Evolutionary conservation across 2,329 filamentous ascomycete species (phyloP).

Genomic region (Myriosclerotinia duriaeana): DNA sequence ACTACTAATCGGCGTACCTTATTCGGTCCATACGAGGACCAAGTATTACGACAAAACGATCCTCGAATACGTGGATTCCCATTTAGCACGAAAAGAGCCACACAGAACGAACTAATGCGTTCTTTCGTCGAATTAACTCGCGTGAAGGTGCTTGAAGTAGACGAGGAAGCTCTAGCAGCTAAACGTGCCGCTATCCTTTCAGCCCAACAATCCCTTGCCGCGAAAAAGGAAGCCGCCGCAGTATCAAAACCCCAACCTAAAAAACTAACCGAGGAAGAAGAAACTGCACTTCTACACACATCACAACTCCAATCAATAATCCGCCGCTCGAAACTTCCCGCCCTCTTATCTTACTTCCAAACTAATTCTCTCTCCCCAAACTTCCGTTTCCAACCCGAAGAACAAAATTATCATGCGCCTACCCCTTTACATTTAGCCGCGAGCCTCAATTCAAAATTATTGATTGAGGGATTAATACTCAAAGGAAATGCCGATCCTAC

Average conservation of each 20-base stretch:
- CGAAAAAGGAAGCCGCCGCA: slow-evolving; percentile 49
- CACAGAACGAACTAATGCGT: slow-evolving; percentile 91
- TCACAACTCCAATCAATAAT: slow-evolving; percentile 85
- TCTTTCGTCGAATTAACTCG: slow-evolving; percentile 92
- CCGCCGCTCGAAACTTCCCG: slow-evolving; percentile 84
- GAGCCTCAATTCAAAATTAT: slow-evolving; percentile 71
- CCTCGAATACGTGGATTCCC: slow-evolving; percentile 81
- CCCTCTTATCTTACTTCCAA: slow-evolving; percentile 78
- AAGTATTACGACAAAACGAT: slow-evolving; percentile 78
- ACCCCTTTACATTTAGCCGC: slow-evolving; percentile 85
- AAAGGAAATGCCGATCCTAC: slow-evolving; percentile 76
- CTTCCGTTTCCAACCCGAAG: slow-evolving; percentile 72
- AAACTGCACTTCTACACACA: slow-evolving; percentile 78
- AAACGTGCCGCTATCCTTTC: slow-evolving; percentile 49
- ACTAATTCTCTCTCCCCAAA: slow-evolving; percentile 69
- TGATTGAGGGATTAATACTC: slow-evolving; percentile 74
- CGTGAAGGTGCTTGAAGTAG: slow-evolving; percentile 78
- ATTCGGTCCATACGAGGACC: slow-evolving; percentile 87
- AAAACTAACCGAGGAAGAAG: slow-evolving; percentile 78
- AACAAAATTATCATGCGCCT: slow-evolving; percentile 71
- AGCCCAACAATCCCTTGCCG: slow-evolving; percentile 45
- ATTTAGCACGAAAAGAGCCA: slow-evolving; percentile 87
- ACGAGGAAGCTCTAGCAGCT: slow-evolving; percentile 59
- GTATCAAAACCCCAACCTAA: slow-evolving; percentile 47
- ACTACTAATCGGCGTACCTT: slow-evolving; percentile 81